Evolutionary conservation across 2,329 filamentous ascomycete genomes (phyloP).

Genomic region (Alternaria tenuissima): DNA sequence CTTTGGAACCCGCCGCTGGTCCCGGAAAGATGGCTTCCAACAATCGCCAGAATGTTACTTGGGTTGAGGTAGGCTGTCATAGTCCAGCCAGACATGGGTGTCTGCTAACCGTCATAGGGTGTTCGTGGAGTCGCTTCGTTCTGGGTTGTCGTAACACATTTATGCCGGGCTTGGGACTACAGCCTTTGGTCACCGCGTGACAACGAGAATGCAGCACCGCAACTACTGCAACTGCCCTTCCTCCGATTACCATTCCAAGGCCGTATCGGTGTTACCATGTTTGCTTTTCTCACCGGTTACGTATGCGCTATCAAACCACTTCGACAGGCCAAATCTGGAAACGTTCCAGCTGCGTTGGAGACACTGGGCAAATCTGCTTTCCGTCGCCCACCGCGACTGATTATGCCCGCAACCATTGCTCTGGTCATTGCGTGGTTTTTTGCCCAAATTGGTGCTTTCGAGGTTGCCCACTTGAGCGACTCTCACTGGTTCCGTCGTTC

Average conservation of each 20-base stretch:
- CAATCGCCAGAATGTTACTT: slow-evolving; percentile 51
- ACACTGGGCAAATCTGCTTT: slow-evolving; percentile 63
- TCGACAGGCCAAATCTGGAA: slow-evolving; percentile 59
- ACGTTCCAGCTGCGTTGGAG: slow-evolving; percentile 55
- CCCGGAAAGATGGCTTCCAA: slow-evolving; percentile 37
- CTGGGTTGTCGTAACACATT: slow-evolving; percentile 62
- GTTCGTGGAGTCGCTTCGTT: slow-evolving; percentile 63
- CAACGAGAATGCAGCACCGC: slow-evolving; percentile 52
- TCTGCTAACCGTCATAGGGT: slow-evolving; percentile 49
- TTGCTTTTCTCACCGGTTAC: slow-evolving; percentile 65
- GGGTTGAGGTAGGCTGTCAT: slow-evolving; percentile 49
- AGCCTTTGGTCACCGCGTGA: slow-evolving; percentile 60
- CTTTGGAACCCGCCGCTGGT: slow-evolving; percentile 18
- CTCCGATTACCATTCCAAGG: slow-evolving; percentile 66
- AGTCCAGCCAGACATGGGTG: background rate
- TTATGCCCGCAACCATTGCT: slow-evolving; percentile 62
- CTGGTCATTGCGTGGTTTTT: slow-evolving; percentile 60
- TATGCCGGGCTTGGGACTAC: slow-evolving; percentile 62
- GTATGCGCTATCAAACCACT: slow-evolving; percentile 65
- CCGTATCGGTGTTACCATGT: slow-evolving; percentile 64
- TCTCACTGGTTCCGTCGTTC: slow-evolving; percentile 62
- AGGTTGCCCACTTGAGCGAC: slow-evolving; percentile 58
- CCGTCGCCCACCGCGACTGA: slow-evolving; percentile 61
- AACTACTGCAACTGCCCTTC: slow-evolving; percentile 60
- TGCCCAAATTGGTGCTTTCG: slow-evolving; percentile 60